Percentiles rank a stretch among this genome's conserved stretches.
Evolutionary conservation across 2,329 filamentous ascomycete species (phyloP).

Genomic region (Aureobasidium sp.): DNA sequence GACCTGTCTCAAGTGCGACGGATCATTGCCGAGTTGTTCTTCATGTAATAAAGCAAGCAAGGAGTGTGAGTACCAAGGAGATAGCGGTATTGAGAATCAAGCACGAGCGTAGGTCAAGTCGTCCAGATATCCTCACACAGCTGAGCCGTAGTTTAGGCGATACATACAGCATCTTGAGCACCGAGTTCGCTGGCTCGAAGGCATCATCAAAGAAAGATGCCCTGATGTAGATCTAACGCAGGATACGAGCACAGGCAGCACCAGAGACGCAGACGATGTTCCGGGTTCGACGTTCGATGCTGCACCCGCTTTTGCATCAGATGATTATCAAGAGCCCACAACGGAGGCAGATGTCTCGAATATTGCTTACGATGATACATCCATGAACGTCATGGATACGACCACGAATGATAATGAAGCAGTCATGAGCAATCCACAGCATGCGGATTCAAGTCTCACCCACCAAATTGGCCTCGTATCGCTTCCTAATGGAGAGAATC

Average conservation of each 20-base stretch:
- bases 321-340: not conserved
- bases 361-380: not conserved
- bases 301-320: not conserved
- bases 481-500: constrained; percentile 2
- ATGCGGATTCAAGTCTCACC: not conserved
- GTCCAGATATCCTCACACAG: not conserved
- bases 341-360: not conserved
- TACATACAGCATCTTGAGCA: not conserved
- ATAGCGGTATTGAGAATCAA: not conserved
- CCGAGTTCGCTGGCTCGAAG: not conserved
- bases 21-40: not conserved
- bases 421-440: not conserved
- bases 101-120: not conserved
- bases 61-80: not conserved
- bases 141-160: not conserved
- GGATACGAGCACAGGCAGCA: not conserved
- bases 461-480: constrained; percentile 9
- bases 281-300: not conserved
- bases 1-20: not conserved
- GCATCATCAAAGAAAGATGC: not conserved
- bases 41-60: not conserved
- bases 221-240: not conserved
- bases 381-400: not conserved
- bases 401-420: not conserved
- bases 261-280: not conserved